phyloP scores from a whole-genome alignment of 2,329 filamentous ascomycete species.

The Pseudonectria foliicola region DNA sequence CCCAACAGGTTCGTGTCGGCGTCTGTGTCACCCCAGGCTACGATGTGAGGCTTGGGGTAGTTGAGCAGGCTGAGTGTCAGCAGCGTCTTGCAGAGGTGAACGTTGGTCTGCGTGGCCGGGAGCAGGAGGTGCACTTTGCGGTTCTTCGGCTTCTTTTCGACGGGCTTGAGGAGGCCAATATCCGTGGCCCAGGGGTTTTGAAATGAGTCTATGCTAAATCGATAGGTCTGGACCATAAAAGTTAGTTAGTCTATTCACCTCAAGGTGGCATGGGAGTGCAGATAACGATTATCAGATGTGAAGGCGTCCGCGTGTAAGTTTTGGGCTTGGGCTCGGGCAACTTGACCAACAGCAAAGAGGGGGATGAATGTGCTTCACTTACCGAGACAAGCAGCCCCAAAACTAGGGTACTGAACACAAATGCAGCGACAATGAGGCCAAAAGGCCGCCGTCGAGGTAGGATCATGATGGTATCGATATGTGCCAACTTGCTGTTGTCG shows the following conservation, averaged over 20 bases:
- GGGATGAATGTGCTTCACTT: neutral
- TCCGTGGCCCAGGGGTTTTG: conserved; percentile 1
- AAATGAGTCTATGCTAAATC: neutral
- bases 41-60: conserved; percentile 22
- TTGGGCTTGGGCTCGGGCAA: no score
- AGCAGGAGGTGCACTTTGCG: conserved; percentile 20
- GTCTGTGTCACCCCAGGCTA: conserved; percentile 20
- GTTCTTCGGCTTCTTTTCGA: neutral
- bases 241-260: no score
- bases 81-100: conserved; percentile 26
- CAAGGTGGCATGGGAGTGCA: no score
- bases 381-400: conserved; percentile 6
- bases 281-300: no score
- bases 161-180: neutral
- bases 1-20: conserved; percentile 10
- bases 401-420: conserved; percentile 8
- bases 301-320: no score
- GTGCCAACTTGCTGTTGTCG: no score
- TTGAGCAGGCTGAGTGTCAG: conserved; percentile 21
- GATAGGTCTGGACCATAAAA: neutral
- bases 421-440: conserved; percentile 1
- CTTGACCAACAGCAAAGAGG: neutral
- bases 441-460: neutral
- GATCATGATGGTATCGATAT: no score
- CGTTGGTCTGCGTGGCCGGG: conserved; percentile 16